These are phyloP conservation scores for Fusarium austroafricanum DNA, from an alignment of 2,329 filamentous ascomycete species.

Conservation along the genomic window DNA sequence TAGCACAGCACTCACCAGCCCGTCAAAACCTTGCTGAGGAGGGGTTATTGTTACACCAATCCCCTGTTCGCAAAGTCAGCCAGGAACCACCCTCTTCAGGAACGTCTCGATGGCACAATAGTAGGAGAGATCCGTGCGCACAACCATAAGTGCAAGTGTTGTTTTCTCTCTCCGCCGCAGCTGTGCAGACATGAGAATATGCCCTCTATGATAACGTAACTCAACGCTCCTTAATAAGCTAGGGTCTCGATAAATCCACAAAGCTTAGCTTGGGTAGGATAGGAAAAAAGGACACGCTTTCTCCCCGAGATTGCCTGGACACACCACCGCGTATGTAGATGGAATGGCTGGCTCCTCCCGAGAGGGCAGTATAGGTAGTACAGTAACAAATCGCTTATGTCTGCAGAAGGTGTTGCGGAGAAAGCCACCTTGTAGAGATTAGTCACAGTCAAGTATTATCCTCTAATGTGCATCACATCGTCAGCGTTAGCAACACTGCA, in stretches of 20 bases:
- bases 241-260: neutral
- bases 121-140: conserved; percentile 33
- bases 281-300: conserved; percentile 5
- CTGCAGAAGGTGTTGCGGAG: neutral
- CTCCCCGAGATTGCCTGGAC: neutral
- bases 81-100: conserved; percentile 33
- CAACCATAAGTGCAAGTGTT: conserved; percentile 12
- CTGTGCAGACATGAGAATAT: conserved; percentile 3
- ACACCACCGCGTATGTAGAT: neutral
- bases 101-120: conserved; percentile 26
- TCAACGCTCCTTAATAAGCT: conserved; percentile 8
- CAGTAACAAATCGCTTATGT: conserved; percentile 1
- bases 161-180: conserved; percentile 4
- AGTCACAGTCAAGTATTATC: neutral
- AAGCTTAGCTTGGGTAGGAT: neutral
- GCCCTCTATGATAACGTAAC: conserved; percentile 23
- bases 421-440: neutral
- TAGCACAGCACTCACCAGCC: conserved; percentile 17
- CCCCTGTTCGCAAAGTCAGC: conserved; percentile 14
- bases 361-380: neutral
- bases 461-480: neutral
- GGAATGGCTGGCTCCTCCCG: neutral
- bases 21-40: conserved; percentile 35
- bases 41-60: conserved; percentile 33
- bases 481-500: neutral